Conservation (phyloP, 1,139 yeast genomes). For the Magnusiomyces tetraspermus region DNA sequence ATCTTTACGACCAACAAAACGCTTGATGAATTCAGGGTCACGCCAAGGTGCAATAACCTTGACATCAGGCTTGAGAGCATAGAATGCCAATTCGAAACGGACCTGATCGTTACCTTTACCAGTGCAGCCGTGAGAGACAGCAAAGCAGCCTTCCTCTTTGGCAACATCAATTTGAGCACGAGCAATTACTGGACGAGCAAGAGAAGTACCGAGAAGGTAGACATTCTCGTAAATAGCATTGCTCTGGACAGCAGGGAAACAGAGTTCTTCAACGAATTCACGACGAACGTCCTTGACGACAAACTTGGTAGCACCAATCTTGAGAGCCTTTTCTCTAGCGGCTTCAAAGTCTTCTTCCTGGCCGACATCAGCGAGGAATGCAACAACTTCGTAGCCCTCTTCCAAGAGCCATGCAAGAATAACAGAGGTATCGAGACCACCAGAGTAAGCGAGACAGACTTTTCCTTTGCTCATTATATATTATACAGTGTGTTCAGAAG, state of each 20-base stretch:
- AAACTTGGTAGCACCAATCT: conserved; percentile 94
- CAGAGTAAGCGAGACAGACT: conserved; percentile 98
- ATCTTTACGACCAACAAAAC: conserved; percentile 97
- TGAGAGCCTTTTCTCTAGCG: conserved; percentile 91
- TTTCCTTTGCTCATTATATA: conserved; percentile 81
- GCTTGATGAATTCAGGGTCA: conserved; percentile 85
- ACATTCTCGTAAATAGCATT: conserved; percentile 97
- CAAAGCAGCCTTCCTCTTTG: conserved; percentile 94
- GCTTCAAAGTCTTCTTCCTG: conserved; percentile 99
- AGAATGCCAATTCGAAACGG: conserved; percentile 91
- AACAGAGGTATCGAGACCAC: conserved; percentile 96
- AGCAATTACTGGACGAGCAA: conserved; percentile 98
- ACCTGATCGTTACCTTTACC: conserved; percentile 99
- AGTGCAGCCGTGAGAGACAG: conserved; percentile 97
- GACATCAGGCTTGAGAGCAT: conserved; percentile 96
- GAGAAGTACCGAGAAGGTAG: conserved; percentile 88
- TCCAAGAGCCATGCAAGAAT: conserved; percentile 97
- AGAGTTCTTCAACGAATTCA: conserved; percentile 85
- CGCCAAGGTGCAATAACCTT: conserved; percentile 99
- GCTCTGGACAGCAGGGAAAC: conserved; percentile 94
- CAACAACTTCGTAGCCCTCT: conserved; percentile 95
- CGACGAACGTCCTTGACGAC: conserved; percentile 91
- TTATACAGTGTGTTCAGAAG: background rate
- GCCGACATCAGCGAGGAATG: conserved; percentile 95
- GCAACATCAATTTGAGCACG: conserved; percentile 97